phyloP scores from a whole-genome alignment of 164 flowering plant genomes.

The Warburgia ugandensis region DNA sequence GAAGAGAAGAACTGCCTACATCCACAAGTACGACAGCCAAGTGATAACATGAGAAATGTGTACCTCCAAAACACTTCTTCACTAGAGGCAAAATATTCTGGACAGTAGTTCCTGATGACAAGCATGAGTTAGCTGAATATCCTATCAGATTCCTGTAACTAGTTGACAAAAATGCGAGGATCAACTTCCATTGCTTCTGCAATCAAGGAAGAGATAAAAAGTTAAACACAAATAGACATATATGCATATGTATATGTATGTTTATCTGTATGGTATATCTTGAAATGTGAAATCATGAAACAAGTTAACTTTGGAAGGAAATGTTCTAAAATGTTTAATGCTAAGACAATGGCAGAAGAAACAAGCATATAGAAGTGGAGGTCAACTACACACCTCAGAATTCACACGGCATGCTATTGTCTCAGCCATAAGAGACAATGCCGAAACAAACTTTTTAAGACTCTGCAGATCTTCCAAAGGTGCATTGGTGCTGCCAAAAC shows the following conservation, averaged over 20 bases:
- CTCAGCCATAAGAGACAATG: conserved; percentile 39
- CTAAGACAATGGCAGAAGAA: too few species aligned
- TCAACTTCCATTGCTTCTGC: conserved; percentile 51
- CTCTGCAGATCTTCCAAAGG: conserved; percentile 20
- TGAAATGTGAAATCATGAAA: too few species aligned
- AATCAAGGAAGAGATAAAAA: conserved; percentile 11
- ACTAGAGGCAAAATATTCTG: conserved; percentile 22
- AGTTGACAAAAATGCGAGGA: conserved; percentile 49
- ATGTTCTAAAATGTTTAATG: too few species aligned
- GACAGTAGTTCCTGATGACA: conserved; percentile 40
- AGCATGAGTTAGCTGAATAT: conserved; percentile 46
- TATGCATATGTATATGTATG: too few species aligned
- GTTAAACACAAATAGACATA: not conserved
- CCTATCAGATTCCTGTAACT: conserved; percentile 52
- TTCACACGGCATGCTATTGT: conserved; percentile 34
- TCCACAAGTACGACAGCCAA: not conserved
- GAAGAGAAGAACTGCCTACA: not conserved
- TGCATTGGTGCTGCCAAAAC: conserved; percentile 31
- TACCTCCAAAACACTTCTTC: conserved; percentile 42
- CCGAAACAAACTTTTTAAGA: conserved; percentile 35
- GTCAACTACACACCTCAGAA: conserved; percentile 36
- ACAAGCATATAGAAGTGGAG: too few species aligned
- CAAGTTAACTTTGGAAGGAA: too few species aligned
- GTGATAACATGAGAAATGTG: conserved; percentile 11
- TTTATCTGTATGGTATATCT: too few species aligned